Evolutionary conservation across 768 basidiomycete genomes (phyloP).

Genomic region (Psilocybe subaeruginosa): DNA sequence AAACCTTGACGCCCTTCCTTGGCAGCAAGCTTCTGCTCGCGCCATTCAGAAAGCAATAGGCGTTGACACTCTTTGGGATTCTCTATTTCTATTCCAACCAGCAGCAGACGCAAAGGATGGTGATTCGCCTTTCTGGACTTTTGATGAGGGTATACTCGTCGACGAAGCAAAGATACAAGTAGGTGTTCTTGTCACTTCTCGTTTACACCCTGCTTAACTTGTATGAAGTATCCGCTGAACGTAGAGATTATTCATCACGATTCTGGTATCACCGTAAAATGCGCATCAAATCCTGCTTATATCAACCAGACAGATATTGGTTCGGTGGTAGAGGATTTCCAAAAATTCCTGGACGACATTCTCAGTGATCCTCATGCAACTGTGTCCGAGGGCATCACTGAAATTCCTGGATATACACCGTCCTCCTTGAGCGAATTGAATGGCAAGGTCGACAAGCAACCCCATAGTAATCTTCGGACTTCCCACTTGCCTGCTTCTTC

Average conservation of each 20-base stretch:
- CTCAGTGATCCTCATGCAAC: conserved; percentile 16
- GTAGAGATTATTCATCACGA: conserved; percentile 39
- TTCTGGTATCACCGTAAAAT: conserved; percentile 33
- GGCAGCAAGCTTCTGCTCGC: conserved; percentile 51
- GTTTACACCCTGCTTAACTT: no score
- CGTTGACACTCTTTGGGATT: conserved; percentile 38
- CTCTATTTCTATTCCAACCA: conserved; percentile 49
- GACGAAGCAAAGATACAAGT: conserved; percentile 31
- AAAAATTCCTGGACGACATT: conserved; percentile 17
- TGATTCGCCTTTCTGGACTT: conserved; percentile 31
- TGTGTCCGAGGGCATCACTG: conserved; percentile 9
- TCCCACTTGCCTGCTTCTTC: background rate
- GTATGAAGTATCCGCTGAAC: conserved; percentile 44
- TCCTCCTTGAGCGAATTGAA: background rate
- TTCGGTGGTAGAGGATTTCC: conserved; percentile 21
- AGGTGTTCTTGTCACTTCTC: background rate
- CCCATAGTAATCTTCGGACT: background rate
- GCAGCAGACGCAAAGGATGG: conserved; percentile 15
- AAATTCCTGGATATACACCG: background rate
- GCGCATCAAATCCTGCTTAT: conserved; percentile 34
- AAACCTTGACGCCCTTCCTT: conserved; percentile 41
- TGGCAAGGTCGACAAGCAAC: background rate
- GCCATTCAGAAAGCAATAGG: conserved; percentile 37
- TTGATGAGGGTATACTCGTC: conserved; percentile 15
- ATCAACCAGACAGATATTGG: conserved; percentile 28